Conservation (phyloP, 192 early-diverging fungal genomes). For the Backusella macrospora region DNA sequence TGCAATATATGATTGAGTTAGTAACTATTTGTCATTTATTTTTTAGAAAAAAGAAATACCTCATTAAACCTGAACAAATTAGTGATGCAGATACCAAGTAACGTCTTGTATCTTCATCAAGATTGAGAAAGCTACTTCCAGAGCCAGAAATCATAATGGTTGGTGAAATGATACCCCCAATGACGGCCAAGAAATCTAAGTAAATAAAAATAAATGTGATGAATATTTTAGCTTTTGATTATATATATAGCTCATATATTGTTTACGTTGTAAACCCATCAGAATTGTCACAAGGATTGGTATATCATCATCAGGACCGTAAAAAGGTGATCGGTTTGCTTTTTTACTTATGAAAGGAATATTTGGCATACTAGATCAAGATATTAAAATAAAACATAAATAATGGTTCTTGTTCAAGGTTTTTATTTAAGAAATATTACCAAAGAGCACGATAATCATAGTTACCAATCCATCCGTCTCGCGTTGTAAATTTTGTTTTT, state of each 20-base stretch:
- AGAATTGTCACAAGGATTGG: constrained; percentile 47
- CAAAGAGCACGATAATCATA: constrained; percentile 48
- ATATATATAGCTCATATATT: neutral
- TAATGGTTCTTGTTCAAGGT: neutral
- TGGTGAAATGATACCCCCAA: constrained; percentile 43
- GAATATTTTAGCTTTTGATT: neutral
- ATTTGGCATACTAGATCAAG: constrained; percentile 34
- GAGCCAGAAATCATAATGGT: constrained; percentile 45
- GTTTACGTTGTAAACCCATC: constrained; percentile 39
- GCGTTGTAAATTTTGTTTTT: constrained; percentile 28
- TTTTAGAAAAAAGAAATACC: constrained; percentile 1
- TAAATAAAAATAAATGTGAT: neutral
- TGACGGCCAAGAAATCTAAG: constrained; percentile 31
- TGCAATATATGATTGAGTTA: neutral
- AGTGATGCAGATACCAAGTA: constrained; percentile 52
- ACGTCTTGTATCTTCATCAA: constrained; percentile 41
- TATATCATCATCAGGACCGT: constrained; percentile 49
- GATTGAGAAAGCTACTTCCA: constrained; percentile 44
- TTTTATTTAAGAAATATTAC: neutral
- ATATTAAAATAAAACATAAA: neutral
- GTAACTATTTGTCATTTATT: neutral
- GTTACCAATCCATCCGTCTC: constrained; percentile 45
- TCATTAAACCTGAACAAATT: constrained; percentile 50
- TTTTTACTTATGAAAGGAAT: constrained; percentile 38
- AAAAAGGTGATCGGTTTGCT: constrained; percentile 41